Evolutionary conservation across 1,284 basidiomycete genomes (phyloP).

Genomic region (Naganishia albida): DNA sequence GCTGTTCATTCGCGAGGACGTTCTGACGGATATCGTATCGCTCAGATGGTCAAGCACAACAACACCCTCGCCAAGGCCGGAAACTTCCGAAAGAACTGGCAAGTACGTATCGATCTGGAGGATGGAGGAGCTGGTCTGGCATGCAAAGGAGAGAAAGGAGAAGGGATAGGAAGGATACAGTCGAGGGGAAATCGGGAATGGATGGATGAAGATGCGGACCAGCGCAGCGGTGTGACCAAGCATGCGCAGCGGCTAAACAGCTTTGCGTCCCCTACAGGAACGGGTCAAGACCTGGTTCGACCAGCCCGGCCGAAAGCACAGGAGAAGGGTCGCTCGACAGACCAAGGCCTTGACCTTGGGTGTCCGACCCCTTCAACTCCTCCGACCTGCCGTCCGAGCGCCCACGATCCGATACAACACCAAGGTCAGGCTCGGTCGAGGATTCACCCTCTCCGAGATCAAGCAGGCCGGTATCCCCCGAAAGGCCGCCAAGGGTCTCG

Average conservation of each 20-base stretch:
- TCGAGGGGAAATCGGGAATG: not conserved
- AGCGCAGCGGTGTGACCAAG: slow-evolving; percentile 2
- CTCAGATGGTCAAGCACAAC: slow-evolving; percentile 35
- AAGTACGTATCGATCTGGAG: slow-evolving; percentile 31
- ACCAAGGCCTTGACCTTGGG: slow-evolving; percentile 89
- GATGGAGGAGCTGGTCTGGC: slow-evolving; percentile 21
- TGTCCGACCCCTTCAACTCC: slow-evolving; percentile 84
- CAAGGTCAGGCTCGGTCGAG: slow-evolving; percentile 88
- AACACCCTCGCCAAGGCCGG: slow-evolving; percentile 33
- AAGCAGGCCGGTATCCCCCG: slow-evolving; percentile 94
- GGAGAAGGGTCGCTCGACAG: slow-evolving; percentile 89
- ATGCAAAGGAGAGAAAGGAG: not conserved
- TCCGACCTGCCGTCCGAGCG: slow-evolving; percentile 95
- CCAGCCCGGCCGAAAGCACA: slow-evolving; percentile 97
- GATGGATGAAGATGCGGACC: slow-evolving; percentile 3
- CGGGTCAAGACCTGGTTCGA: slow-evolving; percentile 97
- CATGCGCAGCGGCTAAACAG: slow-evolving; percentile 5
- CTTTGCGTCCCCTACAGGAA: slow-evolving; percentile 59
- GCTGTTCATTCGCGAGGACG: not conserved
- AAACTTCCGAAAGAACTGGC: slow-evolving; percentile 35
- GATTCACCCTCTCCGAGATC: slow-evolving; percentile 93
- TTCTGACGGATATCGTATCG: slow-evolving; percentile 14
- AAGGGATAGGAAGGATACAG: not conserved
- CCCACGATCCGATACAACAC: slow-evolving; percentile 99
- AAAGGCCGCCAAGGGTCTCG: slow-evolving; percentile 91